Percentiles rank a stretch among this genome's conserved stretches.
phyloP scores from a whole-genome alignment of 2,329 filamentous ascomycete species.

The Cadophora sp. region DNA sequence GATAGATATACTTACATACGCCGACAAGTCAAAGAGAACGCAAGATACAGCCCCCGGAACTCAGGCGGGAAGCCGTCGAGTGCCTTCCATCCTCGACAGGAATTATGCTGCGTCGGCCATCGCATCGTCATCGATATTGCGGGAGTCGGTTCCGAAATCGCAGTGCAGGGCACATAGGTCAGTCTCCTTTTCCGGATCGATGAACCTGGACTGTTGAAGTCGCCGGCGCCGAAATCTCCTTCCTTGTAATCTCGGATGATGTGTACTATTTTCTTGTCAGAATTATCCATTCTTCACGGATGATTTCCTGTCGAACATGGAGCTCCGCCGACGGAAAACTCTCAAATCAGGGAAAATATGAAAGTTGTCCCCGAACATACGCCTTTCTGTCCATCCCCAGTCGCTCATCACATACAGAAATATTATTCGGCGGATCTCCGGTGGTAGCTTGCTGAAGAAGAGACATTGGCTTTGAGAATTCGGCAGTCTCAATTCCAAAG shows the following conservation, averaged over 20 bases:
- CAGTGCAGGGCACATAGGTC: conserved; percentile 11
- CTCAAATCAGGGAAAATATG: background rate
- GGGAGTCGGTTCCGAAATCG: background rate
- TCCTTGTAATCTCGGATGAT: conserved; percentile 10
- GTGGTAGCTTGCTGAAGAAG: background rate
- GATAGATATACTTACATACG: conserved; percentile 4
- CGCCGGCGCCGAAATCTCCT: background rate
- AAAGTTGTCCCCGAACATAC: background rate
- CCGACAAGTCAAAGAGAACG: conserved; percentile 3
- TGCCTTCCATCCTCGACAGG: conserved; percentile 10
- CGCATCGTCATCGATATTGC: conserved; percentile 6
- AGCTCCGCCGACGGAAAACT: background rate
- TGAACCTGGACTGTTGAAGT: background rate
- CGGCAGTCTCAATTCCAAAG: background rate
- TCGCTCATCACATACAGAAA: conserved; percentile 9
- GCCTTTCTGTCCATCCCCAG: conserved; percentile 9
- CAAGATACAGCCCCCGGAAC: conserved; percentile 9
- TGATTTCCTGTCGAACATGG: background rate
- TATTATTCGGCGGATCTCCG: background rate
- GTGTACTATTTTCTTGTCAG: conserved; percentile 1
- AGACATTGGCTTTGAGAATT: background rate
- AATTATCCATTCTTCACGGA: background rate
- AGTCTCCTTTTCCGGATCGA: background rate
- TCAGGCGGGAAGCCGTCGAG: background rate
- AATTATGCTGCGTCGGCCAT: conserved; percentile 16